Evolutionary conservation across 331 rosid genomes (phyloP), one percentile per base, ranked within the genome.

Genomic region (Pyrus hybrid): DNA sequence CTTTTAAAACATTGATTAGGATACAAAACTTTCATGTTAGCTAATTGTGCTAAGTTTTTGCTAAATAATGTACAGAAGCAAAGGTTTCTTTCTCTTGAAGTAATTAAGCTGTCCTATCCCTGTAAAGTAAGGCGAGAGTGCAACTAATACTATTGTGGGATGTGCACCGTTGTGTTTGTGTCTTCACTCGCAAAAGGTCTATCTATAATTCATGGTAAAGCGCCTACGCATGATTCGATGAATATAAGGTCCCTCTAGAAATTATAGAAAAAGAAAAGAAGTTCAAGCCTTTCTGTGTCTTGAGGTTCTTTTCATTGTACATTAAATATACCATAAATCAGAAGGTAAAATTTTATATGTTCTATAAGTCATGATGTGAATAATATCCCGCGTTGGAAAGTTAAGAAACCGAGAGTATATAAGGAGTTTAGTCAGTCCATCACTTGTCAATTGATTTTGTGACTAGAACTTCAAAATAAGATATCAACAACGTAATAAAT

Each of bases 161-260:
- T 79, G 76, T 63, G 23, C 53, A 72, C 41, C 32, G 74, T 67
- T 79, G 74, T 66, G 23, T 75, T 73, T 79, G 25, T 72, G 82
- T 66, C 78, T 66, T 72, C 74, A 79, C 69, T 43, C 63, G 60
- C 16, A 28, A 79, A 79, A 75, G 64, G 51, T 23, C 43, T 11
- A 13, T 28, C 9, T 45, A 2, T 25, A 25, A 13, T 51, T 9
- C 61, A 33, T 66, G 70, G 12, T 58, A n/a, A 70, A 53, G 63
- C 41, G 7, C 33, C 41, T 18, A 26, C 25, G 3, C 11, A 66
- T 33, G 70, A 49, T 70, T 70, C 43, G 45, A 41, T 41, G 13
- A 41, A 51, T 70, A 23, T 17, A 26, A 2, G 20, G 63, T 17
- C 63, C 75, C n/a, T 10, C 41, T 26, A 17, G 18, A 25, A 14